Percentiles rank a stretch among this genome's conserved stretches.
Evolutionary conservation across 2,329 filamentous ascomycete species (phyloP).

Genomic region (Kalaharituber pfeilii): DNA sequence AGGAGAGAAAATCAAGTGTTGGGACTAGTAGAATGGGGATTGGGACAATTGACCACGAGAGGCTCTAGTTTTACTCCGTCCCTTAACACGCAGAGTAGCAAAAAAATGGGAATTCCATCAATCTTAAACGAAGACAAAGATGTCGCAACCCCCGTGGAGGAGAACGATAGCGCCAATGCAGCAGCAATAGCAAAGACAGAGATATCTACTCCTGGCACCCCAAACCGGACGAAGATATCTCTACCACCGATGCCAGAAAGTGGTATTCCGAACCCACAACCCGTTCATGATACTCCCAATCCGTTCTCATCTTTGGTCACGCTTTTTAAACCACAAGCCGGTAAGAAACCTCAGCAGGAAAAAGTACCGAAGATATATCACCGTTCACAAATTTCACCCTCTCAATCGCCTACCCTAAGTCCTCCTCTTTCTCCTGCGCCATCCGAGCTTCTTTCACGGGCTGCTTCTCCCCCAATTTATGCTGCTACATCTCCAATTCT

Average conservation of each 20-base stretch:
- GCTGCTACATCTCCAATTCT: neutral
- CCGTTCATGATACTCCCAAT: neutral
- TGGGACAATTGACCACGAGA: slow-evolving; percentile 64
- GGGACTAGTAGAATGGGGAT: slow-evolving; percentile 83
- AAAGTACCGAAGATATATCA: slow-evolving; percentile 16
- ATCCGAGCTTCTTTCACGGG: neutral
- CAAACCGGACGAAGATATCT: neutral
- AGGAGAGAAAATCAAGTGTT: slow-evolving; percentile 80
- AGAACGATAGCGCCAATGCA: neutral
- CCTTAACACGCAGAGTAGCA: neutral
- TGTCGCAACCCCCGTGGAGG: neutral
- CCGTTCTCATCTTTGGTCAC: slow-evolving; percentile 14
- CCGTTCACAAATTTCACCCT: slow-evolving; percentile 15
- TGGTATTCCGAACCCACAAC: neutral
- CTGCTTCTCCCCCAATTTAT: neutral
- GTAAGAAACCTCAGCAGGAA: slow-evolving; percentile 8
- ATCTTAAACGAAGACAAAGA: neutral
- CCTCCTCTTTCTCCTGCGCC: neutral
- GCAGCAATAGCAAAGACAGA: neutral
- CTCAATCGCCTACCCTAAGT: neutral
- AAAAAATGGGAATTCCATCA: neutral
- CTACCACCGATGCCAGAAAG: neutral
- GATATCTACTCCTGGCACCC: neutral
- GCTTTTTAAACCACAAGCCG: slow-evolving; percentile 13
- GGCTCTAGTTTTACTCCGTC: neutral